Conservation (phyloP, 2,329 filamentous ascomycete species). For the Ophiostoma australiae region DNA sequence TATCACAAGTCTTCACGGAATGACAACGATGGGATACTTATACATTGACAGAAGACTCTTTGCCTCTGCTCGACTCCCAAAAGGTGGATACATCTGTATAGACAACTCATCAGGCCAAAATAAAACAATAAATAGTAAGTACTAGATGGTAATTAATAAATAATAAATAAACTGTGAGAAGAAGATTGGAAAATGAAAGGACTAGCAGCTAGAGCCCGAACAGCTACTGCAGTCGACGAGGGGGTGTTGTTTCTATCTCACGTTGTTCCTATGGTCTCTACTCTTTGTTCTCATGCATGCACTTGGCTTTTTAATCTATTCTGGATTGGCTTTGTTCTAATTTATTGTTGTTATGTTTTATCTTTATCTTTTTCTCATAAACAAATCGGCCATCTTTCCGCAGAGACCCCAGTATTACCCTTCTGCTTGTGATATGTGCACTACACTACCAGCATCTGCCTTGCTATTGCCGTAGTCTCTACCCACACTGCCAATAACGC, state of each 20-base stretch:
- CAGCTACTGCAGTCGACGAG: background rate
- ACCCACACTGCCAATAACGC: background rate
- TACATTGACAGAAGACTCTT: slow-evolving; percentile 9
- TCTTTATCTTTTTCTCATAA: background rate
- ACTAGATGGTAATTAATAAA: background rate
- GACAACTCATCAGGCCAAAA: slow-evolving; percentile 14
- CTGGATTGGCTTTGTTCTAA: background rate
- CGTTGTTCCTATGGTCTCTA: background rate
- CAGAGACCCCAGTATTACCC: background rate
- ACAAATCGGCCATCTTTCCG: background rate
- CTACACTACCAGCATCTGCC: background rate
- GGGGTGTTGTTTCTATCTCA: background rate
- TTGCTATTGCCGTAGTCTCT: background rate
- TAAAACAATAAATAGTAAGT: background rate
- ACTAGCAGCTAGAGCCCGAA: background rate
- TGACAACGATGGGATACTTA: slow-evolving; percentile 11
- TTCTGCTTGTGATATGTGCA: background rate
- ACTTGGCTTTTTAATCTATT: background rate
- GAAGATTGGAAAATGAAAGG: background rate
- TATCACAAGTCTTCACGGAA: background rate
- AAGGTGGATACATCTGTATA: slow-evolving; percentile 14
- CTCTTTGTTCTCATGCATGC: background rate
- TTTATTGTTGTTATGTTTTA: background rate
- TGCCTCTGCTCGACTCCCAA: slow-evolving; percentile 4
- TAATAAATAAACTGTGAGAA: background rate